These are phyloP conservation scores for Senna siamea DNA, from an alignment of 306 rosid species.

Conservation along the genomic window DNA sequence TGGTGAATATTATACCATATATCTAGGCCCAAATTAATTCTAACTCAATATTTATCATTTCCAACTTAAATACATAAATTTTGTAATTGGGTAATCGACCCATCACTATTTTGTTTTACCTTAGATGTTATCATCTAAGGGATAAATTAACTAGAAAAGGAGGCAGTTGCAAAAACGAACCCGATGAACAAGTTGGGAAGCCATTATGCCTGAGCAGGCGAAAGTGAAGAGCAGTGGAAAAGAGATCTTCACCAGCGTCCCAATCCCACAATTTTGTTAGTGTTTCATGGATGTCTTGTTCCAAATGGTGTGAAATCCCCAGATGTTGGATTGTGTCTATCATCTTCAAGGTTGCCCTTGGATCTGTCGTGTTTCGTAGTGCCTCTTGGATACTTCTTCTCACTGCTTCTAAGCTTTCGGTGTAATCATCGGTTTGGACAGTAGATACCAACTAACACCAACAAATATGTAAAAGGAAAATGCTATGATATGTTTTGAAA, in stretches of 20 bases:
- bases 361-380: slow-evolving; percentile 25
- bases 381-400: slow-evolving; percentile 19
- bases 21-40: too few relatives aligned
- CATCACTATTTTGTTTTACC: too few relatives aligned
- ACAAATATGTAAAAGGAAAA: not conserved
- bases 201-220: slow-evolving; percentile 43
- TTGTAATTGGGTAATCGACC: too few relatives aligned
- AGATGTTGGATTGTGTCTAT: slow-evolving; percentile 47
- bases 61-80: too few relatives aligned
- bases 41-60: too few relatives aligned
- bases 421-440: not conserved
- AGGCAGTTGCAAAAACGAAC: slow-evolving; percentile 8
- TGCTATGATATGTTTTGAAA: too few relatives aligned
- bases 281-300: slow-evolving; percentile 32
- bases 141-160: too few relatives aligned
- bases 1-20: too few relatives aligned
- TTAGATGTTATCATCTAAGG: too few relatives aligned
- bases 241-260: slow-evolving; percentile 37
- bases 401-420: slow-evolving; percentile 13
- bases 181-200: slow-evolving; percentile 26
- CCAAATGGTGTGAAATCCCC: slow-evolving; percentile 44
- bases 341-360: slow-evolving; percentile 35
- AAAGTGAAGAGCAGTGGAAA: slow-evolving; percentile 47
- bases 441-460: slow-evolving; percentile 15
- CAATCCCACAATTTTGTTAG: slow-evolving; percentile 13